These are phyloP conservation scores for Paxillus ammoniavirescens DNA, from an alignment of 768 basidiomycete genomes.

Conservation along the genomic window DNA sequence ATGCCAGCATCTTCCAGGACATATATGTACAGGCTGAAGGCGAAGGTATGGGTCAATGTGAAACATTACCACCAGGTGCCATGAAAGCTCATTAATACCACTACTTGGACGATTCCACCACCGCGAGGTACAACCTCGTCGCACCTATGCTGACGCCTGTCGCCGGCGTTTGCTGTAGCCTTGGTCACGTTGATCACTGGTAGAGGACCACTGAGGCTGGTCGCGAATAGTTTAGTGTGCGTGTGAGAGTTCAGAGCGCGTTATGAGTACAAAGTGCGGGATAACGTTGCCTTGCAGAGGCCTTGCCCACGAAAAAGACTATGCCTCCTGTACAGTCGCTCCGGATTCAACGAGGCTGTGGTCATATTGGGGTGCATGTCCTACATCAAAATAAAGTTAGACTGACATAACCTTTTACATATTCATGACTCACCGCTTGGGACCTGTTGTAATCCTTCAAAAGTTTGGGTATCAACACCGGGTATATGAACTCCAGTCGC, in stretches of 20 bases:
- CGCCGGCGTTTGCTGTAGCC: background rate
- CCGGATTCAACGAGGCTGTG: conserved; percentile 3
- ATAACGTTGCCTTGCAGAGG: background rate
- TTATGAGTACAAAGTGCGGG: background rate
- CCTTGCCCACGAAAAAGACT: background rate
- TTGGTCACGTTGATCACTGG: background rate
- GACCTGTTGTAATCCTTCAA: conserved; percentile 1
- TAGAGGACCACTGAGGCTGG: background rate
- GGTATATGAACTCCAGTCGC: background rate
- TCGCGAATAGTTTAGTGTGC: background rate
- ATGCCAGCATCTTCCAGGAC: no score
- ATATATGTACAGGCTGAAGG: no score
- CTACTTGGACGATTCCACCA: background rate
- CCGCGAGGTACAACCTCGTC: background rate
- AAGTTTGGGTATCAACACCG: background rate
- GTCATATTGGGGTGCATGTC: conserved; percentile 5
- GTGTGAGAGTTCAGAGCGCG: background rate
- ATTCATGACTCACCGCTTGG: conserved; percentile 11
- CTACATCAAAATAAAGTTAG: conserved; percentile 5
- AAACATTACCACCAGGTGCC: no score
- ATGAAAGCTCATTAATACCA: no score
- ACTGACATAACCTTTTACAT: background rate
- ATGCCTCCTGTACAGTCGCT: background rate
- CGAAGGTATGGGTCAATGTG: no score
- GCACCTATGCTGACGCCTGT: background rate